These are phyloP conservation scores for Noccaea caerulescens DNA, from an alignment of 345 rosid species.

Conservation along the genomic window DNA sequence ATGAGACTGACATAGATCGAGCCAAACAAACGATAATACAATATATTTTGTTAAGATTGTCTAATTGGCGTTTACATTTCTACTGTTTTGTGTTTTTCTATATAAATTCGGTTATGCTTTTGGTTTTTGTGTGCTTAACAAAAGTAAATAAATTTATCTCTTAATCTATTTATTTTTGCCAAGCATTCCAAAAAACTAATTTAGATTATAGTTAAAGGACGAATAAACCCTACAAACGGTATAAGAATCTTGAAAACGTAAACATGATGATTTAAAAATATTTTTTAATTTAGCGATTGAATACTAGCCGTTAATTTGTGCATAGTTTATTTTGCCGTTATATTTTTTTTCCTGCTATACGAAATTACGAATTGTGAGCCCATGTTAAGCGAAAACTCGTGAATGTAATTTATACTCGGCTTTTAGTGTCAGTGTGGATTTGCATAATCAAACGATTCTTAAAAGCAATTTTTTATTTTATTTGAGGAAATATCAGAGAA, in stretches of 20 bases:
- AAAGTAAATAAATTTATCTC: no score
- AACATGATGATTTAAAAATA: no score
- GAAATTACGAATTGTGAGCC: not conserved
- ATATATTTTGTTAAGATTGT: no score
- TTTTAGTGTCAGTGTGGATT: slow-evolving; percentile 22
- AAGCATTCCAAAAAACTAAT: no score
- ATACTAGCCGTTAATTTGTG: slow-evolving; percentile 19
- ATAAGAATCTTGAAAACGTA: no score
- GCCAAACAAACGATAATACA: slow-evolving; percentile 4
- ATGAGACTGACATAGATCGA: slow-evolving; percentile 21
- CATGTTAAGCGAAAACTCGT: slow-evolving; percentile 32
- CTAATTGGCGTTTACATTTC: no score
- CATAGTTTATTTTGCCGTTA: slow-evolving; percentile 12
- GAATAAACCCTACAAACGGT: no score
- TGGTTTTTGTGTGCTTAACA: no score
- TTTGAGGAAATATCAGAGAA: slow-evolving; percentile 16
- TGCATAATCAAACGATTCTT: not conserved
- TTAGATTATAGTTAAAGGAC: no score
- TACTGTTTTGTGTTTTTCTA: no score
- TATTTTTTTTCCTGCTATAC: not conserved
- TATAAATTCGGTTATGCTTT: no score
- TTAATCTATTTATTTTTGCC: no score
- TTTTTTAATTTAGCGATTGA: not conserved
- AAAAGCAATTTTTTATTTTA: not conserved
- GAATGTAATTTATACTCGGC: slow-evolving; percentile 12